These are phyloP conservation scores for Blyttiomyces sp. DNA, from an alignment of 371 early-diverging fungal species.

Conservation along the genomic window DNA sequence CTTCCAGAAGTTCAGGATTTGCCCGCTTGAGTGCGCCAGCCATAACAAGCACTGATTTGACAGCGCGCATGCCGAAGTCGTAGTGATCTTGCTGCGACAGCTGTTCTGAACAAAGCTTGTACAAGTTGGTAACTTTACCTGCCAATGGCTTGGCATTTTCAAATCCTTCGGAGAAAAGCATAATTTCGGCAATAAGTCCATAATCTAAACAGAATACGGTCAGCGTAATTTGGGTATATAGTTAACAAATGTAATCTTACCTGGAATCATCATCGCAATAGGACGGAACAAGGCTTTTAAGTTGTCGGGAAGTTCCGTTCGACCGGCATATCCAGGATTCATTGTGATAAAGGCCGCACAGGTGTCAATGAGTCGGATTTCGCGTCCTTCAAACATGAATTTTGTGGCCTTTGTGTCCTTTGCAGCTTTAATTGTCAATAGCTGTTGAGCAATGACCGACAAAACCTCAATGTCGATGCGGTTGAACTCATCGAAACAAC, in stretches of 20 bases:
- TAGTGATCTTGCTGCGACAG: constrained; percentile 61
- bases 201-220: constrained; percentile 32
- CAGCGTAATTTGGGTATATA: not conserved
- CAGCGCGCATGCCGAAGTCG: constrained; percentile 61
- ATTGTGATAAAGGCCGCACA: constrained; percentile 62
- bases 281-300: constrained; percentile 58
- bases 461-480: constrained; percentile 60
- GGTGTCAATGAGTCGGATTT: constrained; percentile 55
- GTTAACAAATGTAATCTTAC: constrained; percentile 17
- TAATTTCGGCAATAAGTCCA: constrained; percentile 60
- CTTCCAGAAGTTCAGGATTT: constrained; percentile 50
- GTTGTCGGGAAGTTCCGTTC: constrained; percentile 60
- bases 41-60: constrained; percentile 58
- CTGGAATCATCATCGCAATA: constrained; percentile 64
- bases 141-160: constrained; percentile 54
- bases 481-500: constrained; percentile 70
- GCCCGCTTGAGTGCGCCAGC: constrained; percentile 54
- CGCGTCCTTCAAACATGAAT: constrained; percentile 59
- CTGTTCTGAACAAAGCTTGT: constrained; percentile 60
- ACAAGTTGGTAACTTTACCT: constrained; percentile 57
- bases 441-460: constrained; percentile 59
- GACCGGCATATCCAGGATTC: constrained; percentile 59
- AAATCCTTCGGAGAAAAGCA: constrained; percentile 60
- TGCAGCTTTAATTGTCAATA: constrained; percentile 54
- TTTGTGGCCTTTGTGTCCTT: constrained; percentile 49